Base-by-base conservation (phyloP, 345 rosid genomes). In the Crucihimalaya himalaica region DNA sequence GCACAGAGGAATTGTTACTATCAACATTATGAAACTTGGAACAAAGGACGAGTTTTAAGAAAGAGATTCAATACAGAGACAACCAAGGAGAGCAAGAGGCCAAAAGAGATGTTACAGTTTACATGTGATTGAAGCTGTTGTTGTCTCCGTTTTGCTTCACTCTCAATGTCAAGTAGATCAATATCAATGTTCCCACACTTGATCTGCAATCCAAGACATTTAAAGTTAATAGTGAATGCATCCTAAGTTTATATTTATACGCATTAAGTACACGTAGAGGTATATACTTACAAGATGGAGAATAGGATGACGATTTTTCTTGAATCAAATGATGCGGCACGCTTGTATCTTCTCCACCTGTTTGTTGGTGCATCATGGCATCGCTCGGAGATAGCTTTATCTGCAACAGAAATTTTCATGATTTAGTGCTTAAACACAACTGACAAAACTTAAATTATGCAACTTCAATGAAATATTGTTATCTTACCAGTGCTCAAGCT, bases 341-440 rank as follows among this genome's bases (percentile, higher is more conserved):
- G 96, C 71, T 88, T 94, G 66, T 82, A 94, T 78, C 83, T 89
- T 84, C 97, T 88, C 95, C 95, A 88, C 64, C 91, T 86, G 84
- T 94, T 93, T 12, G 74, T 77, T 15, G 95, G 88, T 45, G 80
- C 80, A 18, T 91, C 97, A 34, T 85, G 88, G 76, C 76, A 71
- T 79, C 89, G 83, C 60, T 93, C 97, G 0, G 70, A 66, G 19
- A 72, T 64, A 4, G 91, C 77, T 79, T 86, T 94, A 27, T 89
- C 96, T 94, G 86, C 57, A 70, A 61, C 56, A 54, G 11, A 32
- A n/a, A 14, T 1, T 23, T 14, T 16, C 54, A n/a, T 10, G 9
- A 42, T 55, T 68, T 16, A 76, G 25, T 67, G 27, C 53, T 16
- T 50, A 21, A 11, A 27, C 40, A 60, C 34, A 69, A 52, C n/a